A percentile compares a stretch with the other conserved stretches of the same genome.
These are phyloP conservation scores for Xylariaceae sp. DNA, from an alignment of 2,329 filamentous ascomycete species.

Conservation along the genomic window DNA sequence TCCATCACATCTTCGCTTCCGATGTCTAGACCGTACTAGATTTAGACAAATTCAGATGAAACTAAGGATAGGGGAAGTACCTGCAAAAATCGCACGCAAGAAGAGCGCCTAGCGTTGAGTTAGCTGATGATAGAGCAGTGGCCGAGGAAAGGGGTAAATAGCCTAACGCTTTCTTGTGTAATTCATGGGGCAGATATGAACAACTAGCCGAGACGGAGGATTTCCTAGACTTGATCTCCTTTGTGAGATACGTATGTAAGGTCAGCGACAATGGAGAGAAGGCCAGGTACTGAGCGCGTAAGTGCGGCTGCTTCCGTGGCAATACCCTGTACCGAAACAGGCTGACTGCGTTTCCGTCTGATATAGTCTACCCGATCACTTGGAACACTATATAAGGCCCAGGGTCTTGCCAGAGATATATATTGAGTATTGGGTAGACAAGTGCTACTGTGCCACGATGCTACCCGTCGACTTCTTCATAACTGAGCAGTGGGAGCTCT, in stretches of 20 bases:
- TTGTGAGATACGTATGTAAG: slow-evolving; percentile 13
- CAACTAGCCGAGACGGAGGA: slow-evolving; percentile 11
- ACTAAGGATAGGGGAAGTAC: slow-evolving; percentile 16
- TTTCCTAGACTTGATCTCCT: slow-evolving; percentile 20
- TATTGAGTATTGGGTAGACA: slow-evolving; percentile 11
- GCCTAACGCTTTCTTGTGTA: slow-evolving; percentile 42
- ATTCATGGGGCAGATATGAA: slow-evolving; percentile 36
- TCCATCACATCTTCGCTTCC: slow-evolving; percentile 44
- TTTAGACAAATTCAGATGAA: slow-evolving; percentile 9
- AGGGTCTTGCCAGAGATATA: slow-evolving; percentile 7
- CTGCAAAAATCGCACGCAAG: slow-evolving; percentile 46
- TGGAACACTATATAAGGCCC: slow-evolving; percentile 19
- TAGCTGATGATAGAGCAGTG: slow-evolving; percentile 20
- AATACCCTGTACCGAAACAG: slow-evolving; percentile 16
- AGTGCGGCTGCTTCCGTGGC: slow-evolving; percentile 24
- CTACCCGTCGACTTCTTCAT: slow-evolving; percentile 14
- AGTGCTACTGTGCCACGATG: slow-evolving; percentile 7
- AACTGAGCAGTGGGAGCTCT: slow-evolving; percentile 12
- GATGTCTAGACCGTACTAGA: slow-evolving; percentile 33
- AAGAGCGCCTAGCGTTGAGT: slow-evolving; percentile 37
- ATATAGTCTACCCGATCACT: slow-evolving; percentile 17
- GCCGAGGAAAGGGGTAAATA: slow-evolving; percentile 3
- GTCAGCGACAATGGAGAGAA: slow-evolving; percentile 22
- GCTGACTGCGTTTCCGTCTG: slow-evolving; percentile 8
- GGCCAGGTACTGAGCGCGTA: slow-evolving; percentile 18